Conservation (phyloP, 768 basidiomycete species). For the Lentinus brumalis region DNA sequence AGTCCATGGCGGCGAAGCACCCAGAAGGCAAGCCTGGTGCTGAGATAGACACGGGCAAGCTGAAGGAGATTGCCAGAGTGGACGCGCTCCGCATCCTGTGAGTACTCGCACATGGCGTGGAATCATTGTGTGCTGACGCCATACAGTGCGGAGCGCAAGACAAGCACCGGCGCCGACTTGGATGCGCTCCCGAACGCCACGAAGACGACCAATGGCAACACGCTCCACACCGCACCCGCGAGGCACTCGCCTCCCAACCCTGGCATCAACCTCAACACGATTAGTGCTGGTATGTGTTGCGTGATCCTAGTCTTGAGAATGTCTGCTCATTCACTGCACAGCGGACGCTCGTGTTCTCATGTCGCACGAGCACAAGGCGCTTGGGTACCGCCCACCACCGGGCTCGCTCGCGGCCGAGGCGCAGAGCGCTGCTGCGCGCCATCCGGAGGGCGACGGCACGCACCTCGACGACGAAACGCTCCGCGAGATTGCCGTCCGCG, state of each 20-base stretch:
- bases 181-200: conserved; percentile 4
- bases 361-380: conserved; percentile 33
- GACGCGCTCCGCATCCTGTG: conserved; percentile 29
- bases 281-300: conserved; percentile 20
- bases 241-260: conserved; percentile 12
- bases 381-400: conserved; percentile 34
- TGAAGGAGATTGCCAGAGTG: conserved; percentile 30
- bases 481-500: conserved; percentile 25
- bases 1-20: conserved; percentile 38
- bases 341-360: conserved; percentile 29
- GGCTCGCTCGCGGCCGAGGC: conserved; percentile 34
- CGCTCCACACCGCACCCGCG: conserved; percentile 4
- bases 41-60: conserved; percentile 16
- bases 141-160: conserved; percentile 22
- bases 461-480: conserved; percentile 23
- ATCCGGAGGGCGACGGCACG: conserved; percentile 25
- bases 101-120: not conserved
- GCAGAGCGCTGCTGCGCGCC: conserved; percentile 28
- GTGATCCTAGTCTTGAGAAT: not conserved
- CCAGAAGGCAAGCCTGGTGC: conserved; percentile 24
- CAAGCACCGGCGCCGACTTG: conserved; percentile 9
- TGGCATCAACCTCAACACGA: conserved; percentile 23
- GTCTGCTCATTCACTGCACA: not conserved
- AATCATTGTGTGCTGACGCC: not conserved
- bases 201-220: conserved; percentile 3